Conservation (phyloP, 495 filamentous ascomycete genomes). For the Aspergillus mulundensis region DNA sequence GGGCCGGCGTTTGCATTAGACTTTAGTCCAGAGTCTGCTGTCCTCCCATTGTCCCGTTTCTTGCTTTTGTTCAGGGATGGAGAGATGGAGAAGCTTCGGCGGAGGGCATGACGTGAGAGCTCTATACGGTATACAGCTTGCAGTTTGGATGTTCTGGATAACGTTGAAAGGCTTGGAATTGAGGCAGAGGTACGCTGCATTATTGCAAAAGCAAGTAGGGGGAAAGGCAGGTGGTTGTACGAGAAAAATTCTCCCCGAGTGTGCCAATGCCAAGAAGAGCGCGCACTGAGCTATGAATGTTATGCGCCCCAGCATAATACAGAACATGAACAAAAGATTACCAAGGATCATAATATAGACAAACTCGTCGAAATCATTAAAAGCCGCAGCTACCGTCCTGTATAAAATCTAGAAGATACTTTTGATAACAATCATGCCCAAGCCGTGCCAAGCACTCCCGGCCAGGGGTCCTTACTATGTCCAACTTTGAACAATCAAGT, state of each 20-base stretch:
- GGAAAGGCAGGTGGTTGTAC: neutral
- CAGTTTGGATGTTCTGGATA: neutral
- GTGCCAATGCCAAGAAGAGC: neutral
- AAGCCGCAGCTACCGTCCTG: constrained; percentile 33
- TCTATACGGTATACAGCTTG: neutral
- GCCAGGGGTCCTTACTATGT: constrained; percentile 10
- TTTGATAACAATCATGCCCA: constrained; percentile 24
- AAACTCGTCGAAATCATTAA: constrained; percentile 34
- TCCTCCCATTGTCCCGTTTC: constrained; percentile 38
- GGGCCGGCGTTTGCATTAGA: constrained; percentile 18
- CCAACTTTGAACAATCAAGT: constrained; percentile 1
- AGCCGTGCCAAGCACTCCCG: constrained; percentile 8
- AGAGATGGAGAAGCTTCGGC: constrained; percentile 23
- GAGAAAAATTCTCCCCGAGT: neutral
- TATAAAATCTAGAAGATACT: constrained; percentile 31
- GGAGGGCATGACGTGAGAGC: neutral
- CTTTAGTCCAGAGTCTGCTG: constrained; percentile 12
- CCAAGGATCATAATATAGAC: neutral
- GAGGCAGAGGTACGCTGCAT: neutral
- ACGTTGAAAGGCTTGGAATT: neutral
- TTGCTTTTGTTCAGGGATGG: constrained; percentile 33
- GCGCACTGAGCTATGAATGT: neutral
- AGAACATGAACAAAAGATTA: too few species aligned
- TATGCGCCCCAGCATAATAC: too few species aligned
- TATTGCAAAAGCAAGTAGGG: neutral